Conservation (phyloP, 78 protist species). For the Dictyostelium purpureum region DNA sequence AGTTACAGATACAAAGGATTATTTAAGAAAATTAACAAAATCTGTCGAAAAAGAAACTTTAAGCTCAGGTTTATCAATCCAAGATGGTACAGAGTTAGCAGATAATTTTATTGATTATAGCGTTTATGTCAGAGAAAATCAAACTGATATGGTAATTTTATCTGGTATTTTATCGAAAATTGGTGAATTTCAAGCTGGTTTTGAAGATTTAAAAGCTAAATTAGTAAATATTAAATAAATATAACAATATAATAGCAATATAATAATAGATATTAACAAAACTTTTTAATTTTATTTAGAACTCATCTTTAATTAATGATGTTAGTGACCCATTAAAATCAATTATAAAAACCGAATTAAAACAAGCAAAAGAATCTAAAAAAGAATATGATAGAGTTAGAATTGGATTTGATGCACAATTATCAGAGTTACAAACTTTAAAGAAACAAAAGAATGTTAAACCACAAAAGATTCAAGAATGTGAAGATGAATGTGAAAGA, state of each 20-base stretch:
- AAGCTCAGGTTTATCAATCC: constrained; percentile 63
- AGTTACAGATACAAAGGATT: constrained; percentile 39
- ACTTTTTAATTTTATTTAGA: background rate
- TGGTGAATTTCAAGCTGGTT: constrained; percentile 81
- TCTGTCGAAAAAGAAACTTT: constrained; percentile 67
- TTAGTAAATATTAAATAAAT: constrained; percentile 7
- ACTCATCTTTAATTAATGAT: constrained; percentile 66
- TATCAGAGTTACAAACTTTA: constrained; percentile 23
- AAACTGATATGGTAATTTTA: constrained; percentile 41
- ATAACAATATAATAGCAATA: background rate
- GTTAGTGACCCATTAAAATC: constrained; percentile 74
- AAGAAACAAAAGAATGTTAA: constrained; percentile 48
- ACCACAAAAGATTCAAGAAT: constrained; percentile 58
- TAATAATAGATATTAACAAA: background rate
- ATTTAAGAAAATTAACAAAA: constrained; percentile 57
- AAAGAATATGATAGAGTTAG: constrained; percentile 70
- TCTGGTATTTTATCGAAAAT: constrained; percentile 76
- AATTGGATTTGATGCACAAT: constrained; percentile 54
- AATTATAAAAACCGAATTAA: constrained; percentile 48
- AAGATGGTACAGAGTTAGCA: constrained; percentile 72
- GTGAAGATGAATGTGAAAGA: constrained; percentile 34
- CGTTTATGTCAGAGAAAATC: constrained; percentile 56
- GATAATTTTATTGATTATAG: constrained; percentile 72
- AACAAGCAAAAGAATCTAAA: constrained; percentile 52
- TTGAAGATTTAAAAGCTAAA: constrained; percentile 73